Evolutionary conservation across 2,329 filamentous ascomycete genomes (phyloP).

Genomic region (Myotisia sp.): DNA sequence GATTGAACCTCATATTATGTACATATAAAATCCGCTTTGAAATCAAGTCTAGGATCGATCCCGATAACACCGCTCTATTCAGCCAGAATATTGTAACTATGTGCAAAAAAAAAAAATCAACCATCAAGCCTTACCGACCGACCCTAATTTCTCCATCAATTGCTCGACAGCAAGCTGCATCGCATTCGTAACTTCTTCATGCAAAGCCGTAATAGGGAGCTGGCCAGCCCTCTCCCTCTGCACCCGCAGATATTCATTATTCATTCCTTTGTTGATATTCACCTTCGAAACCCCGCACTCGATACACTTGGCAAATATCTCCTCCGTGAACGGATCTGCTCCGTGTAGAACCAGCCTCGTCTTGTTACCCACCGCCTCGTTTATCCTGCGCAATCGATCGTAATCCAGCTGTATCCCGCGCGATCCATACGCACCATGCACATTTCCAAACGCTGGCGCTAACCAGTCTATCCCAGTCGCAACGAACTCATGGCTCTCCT

Average conservation of each 20-base stretch:
- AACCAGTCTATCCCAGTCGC: slow-evolving; percentile 59
- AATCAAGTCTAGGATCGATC: no score
- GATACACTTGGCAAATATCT: slow-evolving; percentile 42
- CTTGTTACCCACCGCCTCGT: slow-evolving; percentile 32
- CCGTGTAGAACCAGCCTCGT: slow-evolving; percentile 42
- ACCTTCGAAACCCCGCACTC: slow-evolving; percentile 41
- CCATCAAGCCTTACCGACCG: slow-evolving; percentile 23
- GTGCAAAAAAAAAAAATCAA: no score
- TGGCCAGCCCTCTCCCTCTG: slow-evolving; percentile 37
- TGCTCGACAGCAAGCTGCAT: slow-evolving; percentile 44
- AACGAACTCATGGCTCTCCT: slow-evolving; percentile 57
- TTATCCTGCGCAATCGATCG: slow-evolving; percentile 37
- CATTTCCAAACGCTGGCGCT: slow-evolving; percentile 62
- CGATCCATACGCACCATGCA: slow-evolving; percentile 59
- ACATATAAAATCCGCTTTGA: no score
- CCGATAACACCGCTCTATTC: no score
- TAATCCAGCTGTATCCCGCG: slow-evolving; percentile 50
- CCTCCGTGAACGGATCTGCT: slow-evolving; percentile 42
- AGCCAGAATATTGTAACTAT: no score
- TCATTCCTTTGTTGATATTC: slow-evolving; percentile 47
- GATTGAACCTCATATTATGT: no score
- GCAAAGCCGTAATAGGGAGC: slow-evolving; percentile 38
- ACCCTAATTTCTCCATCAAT: slow-evolving; percentile 40
- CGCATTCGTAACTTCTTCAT: slow-evolving; percentile 40
- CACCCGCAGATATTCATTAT: slow-evolving; percentile 36